Conservation (phyloP, 2,329 filamentous ascomycete species). For the Coccinonectria pachysandricola region DNA sequence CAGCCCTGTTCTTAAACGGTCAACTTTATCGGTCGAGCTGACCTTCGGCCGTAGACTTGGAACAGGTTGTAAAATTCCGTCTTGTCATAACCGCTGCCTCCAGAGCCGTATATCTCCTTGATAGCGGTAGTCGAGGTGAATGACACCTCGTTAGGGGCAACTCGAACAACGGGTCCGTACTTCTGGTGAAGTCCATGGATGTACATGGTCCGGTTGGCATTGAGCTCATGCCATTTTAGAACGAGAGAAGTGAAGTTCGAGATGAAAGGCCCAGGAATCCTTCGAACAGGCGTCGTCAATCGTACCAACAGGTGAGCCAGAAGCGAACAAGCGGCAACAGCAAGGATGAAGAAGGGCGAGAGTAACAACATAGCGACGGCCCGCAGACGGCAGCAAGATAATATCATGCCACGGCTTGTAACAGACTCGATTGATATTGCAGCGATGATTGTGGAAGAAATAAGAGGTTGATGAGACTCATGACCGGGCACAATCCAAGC, state of each 20-base stretch:
- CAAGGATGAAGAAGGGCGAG: conserved; percentile 18
- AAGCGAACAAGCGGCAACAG: conserved; percentile 14
- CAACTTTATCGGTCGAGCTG: conserved; percentile 11
- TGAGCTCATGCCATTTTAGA: conserved; percentile 47
- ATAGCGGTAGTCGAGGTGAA: conserved; percentile 46
- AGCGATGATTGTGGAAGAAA: too few relatives aligned
- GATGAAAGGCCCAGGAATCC: conserved; percentile 37
- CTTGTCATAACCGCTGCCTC: conserved; percentile 55
- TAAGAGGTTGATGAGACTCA: too few relatives aligned
- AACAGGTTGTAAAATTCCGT: conserved; percentile 55
- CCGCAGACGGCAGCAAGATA: background rate
- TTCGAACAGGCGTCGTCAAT: conserved; percentile 24
- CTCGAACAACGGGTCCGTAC: conserved; percentile 47
- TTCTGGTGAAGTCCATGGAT: conserved; percentile 43
- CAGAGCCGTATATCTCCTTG: conserved; percentile 53
- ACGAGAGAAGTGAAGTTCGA: conserved; percentile 40
- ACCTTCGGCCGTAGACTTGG: conserved; percentile 45
- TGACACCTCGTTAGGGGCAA: conserved; percentile 48
- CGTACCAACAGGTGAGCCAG: conserved; percentile 17
- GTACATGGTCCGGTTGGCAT: conserved; percentile 40
- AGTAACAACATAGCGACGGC: conserved; percentile 16
- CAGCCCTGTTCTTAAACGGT: background rate
- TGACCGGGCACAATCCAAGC: too few relatives aligned
- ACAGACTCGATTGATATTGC: too few relatives aligned
- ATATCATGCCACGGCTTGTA: too few relatives aligned